These are phyloP conservation scores for Zizania palustris DNA, from an alignment of 202 grass and related monocot species.

Conservation along the genomic window DNA sequence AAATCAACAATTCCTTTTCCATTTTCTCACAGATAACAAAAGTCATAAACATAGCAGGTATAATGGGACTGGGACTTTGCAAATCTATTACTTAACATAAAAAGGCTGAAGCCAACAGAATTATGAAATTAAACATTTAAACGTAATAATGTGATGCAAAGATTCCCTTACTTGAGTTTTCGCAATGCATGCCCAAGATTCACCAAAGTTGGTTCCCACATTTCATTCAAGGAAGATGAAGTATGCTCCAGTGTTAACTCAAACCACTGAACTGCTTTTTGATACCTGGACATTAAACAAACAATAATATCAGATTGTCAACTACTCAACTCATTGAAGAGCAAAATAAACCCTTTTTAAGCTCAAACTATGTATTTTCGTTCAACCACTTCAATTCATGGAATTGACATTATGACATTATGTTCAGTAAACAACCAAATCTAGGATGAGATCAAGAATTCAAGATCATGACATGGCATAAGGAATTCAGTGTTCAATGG, in stretches of 20 bases:
- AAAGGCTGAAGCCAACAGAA: constrained; percentile 9
- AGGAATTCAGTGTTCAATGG: constrained; percentile 3
- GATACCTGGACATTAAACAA: constrained; percentile 70
- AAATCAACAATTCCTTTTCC: constrained; percentile 31
- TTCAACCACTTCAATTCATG: constrained; percentile 7
- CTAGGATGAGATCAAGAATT: constrained; percentile 10
- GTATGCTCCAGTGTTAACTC: constrained; percentile 72
- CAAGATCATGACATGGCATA: neutral
- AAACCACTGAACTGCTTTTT: constrained; percentile 88
- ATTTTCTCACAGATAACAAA: constrained; percentile 18
- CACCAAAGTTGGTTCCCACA: constrained; percentile 98
- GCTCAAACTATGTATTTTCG: neutral
- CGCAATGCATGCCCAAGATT: constrained; percentile 87
- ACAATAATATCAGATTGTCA: constrained; percentile 33
- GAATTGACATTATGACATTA: constrained; percentile 36
- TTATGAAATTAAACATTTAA: constrained; percentile 10
- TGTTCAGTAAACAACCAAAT: constrained; percentile 30
- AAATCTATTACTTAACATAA: constrained; percentile 29
- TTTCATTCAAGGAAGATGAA: constrained; percentile 77
- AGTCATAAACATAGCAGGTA: constrained; percentile 5
- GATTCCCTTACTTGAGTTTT: constrained; percentile 77
- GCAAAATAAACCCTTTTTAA: neutral
- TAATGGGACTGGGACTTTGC: neutral
- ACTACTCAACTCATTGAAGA: constrained; percentile 16
- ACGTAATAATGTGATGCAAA: constrained; percentile 24